Evolutionary conservation across 106 monocot genomes (phyloP).

Genomic region (Acanthochlamys bracteata): DNA sequence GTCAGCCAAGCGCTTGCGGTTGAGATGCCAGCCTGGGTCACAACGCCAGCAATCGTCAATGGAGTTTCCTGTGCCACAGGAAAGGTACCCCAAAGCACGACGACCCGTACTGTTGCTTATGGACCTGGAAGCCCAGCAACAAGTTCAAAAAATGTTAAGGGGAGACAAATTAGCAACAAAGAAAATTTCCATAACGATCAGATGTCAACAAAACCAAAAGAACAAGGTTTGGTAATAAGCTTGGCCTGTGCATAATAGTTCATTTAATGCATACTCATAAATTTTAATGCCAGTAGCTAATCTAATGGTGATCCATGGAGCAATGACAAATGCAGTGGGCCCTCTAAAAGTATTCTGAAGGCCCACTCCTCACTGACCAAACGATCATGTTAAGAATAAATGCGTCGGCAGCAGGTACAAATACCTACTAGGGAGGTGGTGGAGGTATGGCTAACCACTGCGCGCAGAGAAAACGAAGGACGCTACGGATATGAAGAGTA

Average conservation of each 20-base stretch:
- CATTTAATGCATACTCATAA: not conserved
- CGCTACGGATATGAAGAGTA: not conserved
- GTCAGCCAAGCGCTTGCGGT: slow-evolving; percentile 40
- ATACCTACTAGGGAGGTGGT: not conserved
- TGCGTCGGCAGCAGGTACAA: not conserved
- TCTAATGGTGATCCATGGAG: not conserved
- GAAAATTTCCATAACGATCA: not conserved
- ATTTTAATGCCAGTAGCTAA: not conserved
- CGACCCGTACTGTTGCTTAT: slow-evolving; percentile 5
- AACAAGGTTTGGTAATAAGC: too few relatives aligned
- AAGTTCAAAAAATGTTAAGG: not conserved
- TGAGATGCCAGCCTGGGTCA: slow-evolving; percentile 29
- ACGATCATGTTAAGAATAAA: not conserved
- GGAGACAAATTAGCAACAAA: too few relatives aligned
- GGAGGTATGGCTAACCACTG: slow-evolving; percentile 1
- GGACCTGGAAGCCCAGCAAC: not conserved
- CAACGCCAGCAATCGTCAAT: slow-evolving; percentile 54
- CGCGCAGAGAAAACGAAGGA: not conserved
- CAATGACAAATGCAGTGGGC: not conserved
- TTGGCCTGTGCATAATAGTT: too few relatives aligned
- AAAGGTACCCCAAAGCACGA: slow-evolving; percentile 9
- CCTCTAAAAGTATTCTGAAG: not conserved
- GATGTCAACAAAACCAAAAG: not conserved
- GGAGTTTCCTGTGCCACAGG: slow-evolving; percentile 38
- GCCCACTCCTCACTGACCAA: not conserved